Evolutionary conservation across 2,329 filamentous ascomycete species (phyloP), one percentile per base, ranked within the genome.

Genomic region (Coniochaeta sp.): DNA sequence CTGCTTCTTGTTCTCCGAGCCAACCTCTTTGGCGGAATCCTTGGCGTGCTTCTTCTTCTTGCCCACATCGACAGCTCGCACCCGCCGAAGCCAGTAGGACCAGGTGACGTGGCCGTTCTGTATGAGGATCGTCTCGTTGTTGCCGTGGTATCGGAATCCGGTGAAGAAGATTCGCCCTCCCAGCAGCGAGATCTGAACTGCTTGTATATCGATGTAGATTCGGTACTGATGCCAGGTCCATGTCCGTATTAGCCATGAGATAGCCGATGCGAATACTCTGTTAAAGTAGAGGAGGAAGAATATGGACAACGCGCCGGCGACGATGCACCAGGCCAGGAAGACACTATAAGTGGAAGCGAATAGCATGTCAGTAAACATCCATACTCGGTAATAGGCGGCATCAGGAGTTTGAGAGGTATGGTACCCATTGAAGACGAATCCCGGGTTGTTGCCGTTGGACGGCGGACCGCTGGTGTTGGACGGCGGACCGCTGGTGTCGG

Each of bases 261-360:
- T 71, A 52, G 96, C 70, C 12, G 91, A 95, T 46, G 88, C 91
- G 63, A 97, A 89, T 16, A 95, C 77, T 60, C 94, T 84, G 71
- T 99, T 97, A 73, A 97, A 96, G 77, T 97, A 99, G 67, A 97
- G 89, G 58, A 97, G 79, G 73, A 97, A 97, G 76, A 97, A 94
- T 52, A 96, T 75, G 38, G 87, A 82, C 45, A 48, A 48, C 30
- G 45, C 45, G 45, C 45, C n/a, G 27, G 48, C 55, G 6, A 53
- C 35, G 27, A 62, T 52, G 22, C 57, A 57, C 45, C 57, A 63
- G 13, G 54, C 60, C 31, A 63, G 54, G 40, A 63, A 62, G 9
- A 59, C 52, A 27, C 60, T 61, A 45, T 14, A 16, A n/a, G n/a
- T 12, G 28, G 8, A 27, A 9, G 24, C 22, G 13, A 10, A 9